Conservation (phyloP, 495 filamentous ascomycete species). For the Aspergillus cristatus region DNA sequence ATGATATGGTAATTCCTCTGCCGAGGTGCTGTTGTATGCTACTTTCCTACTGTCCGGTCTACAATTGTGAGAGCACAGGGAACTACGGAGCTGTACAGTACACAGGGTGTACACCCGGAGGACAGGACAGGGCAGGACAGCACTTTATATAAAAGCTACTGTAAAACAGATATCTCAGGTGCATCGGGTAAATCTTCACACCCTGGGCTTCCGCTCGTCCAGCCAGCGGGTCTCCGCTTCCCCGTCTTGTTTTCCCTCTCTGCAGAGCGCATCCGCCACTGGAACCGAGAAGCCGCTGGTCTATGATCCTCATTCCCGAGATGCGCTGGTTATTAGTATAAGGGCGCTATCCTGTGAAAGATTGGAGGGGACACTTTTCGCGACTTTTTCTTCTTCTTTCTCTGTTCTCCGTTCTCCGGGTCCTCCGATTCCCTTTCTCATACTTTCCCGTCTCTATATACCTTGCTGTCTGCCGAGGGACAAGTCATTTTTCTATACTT, state of each 20-base stretch:
- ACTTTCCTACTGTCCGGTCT: too few relatives aligned
- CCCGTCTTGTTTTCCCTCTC: slow-evolving; percentile 28
- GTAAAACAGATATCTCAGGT: too few relatives aligned
- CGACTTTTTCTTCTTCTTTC: neutral
- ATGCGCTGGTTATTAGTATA: slow-evolving; percentile 3
- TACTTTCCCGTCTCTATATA: slow-evolving; percentile 6
- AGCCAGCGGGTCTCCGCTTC: slow-evolving; percentile 34
- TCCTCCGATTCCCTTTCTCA: slow-evolving; percentile 1
- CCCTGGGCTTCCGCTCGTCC: slow-evolving; percentile 42
- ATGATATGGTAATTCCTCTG: too few relatives aligned
- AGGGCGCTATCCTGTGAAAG: too few relatives aligned
- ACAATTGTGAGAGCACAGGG: too few relatives aligned
- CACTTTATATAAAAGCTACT: too few relatives aligned
- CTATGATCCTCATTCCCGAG: slow-evolving; percentile 17
- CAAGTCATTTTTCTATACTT: slow-evolving; percentile 11
- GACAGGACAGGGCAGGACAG: too few relatives aligned
- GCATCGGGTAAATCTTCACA: too few relatives aligned
- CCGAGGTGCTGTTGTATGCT: too few relatives aligned
- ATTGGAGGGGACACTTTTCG: too few relatives aligned
- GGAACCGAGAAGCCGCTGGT: slow-evolving; percentile 11
- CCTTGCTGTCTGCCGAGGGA: slow-evolving; percentile 11
- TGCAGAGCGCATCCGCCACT: slow-evolving; percentile 25
- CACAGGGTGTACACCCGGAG: too few relatives aligned
- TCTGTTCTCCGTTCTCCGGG: neutral
- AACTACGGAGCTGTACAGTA: too few relatives aligned